Evolutionary conservation across 371 early-diverging fungal genomes (phyloP).

Genomic region (Saksenaea vasiformis): DNA sequence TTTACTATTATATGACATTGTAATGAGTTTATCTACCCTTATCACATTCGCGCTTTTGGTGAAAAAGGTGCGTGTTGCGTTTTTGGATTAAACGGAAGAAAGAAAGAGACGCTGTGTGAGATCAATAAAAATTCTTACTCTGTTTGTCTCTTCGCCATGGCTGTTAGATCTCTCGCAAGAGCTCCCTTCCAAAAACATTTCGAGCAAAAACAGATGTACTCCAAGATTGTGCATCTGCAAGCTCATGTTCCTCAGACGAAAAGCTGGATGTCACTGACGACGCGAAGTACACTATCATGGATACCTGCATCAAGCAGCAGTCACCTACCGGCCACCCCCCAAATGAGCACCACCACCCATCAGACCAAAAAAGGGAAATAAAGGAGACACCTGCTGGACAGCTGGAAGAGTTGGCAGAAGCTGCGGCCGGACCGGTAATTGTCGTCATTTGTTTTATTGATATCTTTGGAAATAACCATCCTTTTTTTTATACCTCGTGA

Average conservation of each 20-base stretch:
- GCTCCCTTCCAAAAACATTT: conserved; percentile 13
- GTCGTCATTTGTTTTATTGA: not conserved
- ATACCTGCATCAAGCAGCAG: not conserved
- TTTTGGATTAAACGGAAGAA: not conserved
- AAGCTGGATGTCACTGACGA: not conserved
- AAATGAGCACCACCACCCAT: not conserved
- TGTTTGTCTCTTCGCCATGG: not conserved
- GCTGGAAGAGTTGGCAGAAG: not conserved
- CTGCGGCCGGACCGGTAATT: conserved; percentile 16
- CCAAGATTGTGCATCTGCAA: conserved; percentile 8
- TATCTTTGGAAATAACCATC: not conserved
- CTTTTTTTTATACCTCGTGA: not conserved
- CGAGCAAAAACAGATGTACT: not conserved
- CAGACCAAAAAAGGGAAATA: not conserved
- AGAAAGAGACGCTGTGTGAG: not conserved
- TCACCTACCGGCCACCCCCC: not conserved
- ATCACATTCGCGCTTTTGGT: conserved; percentile 35
- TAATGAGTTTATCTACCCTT: conserved; percentile 37
- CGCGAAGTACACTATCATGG: conserved; percentile 1
- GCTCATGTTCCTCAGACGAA: conserved; percentile 9
- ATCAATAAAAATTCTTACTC: too few species aligned
- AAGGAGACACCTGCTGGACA: conserved; percentile 2
- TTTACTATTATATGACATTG: conserved; percentile 5
- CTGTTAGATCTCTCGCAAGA: conserved; percentile 22
- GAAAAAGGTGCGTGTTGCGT: conserved; percentile 30